Base-by-base conservation (phyloP, 805 yeast genomes). In the Ogataea wickerhamii region DNA sequence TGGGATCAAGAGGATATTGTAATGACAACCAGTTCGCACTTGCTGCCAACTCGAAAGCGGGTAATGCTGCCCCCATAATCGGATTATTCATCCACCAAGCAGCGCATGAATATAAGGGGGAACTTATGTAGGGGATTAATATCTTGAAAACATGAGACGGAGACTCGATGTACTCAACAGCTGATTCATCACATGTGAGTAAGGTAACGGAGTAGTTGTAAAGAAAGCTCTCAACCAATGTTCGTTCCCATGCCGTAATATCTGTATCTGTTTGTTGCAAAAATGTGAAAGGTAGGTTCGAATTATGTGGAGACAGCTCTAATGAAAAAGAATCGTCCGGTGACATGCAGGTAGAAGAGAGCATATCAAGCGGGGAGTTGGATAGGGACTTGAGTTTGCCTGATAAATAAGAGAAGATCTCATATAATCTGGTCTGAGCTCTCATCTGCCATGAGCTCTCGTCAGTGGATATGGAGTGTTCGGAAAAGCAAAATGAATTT, bases 211-310 rank as follows among this genome's bases (percentile, higher is more conserved):
- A 52, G 44, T 61, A 70, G 44, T 68, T 68, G 54, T 64, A 70
- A 2, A 66, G 43, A 40, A 67, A 68, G 32, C 71, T 67, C 34
- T 70, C 74, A 23, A 64, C 43, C 28, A 65, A 55, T 51, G 63
- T 61, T 32, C 66, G 51, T 39, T 61, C 64, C 7, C 38, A 38
- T 3, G 45, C 38, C 7, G 42, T 30, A 13, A 43, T 32, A 11
- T 12, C 14, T 7, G 10, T 10, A 18, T 6, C 21, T 18, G 11
- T 19, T 21, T 13, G 22, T 6, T 17, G 24, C 18, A 12, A 3
- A 6, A 16, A 13, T 24, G 14, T 8, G 24, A 8, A 18, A 10
- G 27, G 14, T 12, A 11, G n/a, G n/a, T 26, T 26, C n/a, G 29
- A 26, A 26, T 10, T 13, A 11, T 13, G 14, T 8, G 7, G n/a